These are phyloP conservation scores for Seminavis robusta DNA, from an alignment of 108 stramenopile genomes.

Conservation along the genomic window DNA sequence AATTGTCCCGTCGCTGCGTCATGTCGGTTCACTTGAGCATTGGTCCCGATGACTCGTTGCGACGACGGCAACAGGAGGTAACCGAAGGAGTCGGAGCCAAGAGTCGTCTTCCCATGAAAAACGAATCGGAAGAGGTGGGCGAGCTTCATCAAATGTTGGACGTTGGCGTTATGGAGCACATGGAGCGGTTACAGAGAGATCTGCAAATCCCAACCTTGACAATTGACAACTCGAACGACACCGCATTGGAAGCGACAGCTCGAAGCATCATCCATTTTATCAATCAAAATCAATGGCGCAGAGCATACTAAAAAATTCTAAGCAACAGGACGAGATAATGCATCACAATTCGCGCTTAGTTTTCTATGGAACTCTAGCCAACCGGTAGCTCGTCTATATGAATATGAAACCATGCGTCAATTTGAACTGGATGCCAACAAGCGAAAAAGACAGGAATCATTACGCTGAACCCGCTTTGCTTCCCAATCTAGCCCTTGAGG, in stretches of 20 bases:
- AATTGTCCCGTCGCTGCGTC: neutral
- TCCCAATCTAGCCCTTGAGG: too few species aligned
- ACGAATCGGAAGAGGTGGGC: constrained; percentile 17
- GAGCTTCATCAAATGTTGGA: constrained; percentile 10
- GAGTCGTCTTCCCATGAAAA: constrained; percentile 20
- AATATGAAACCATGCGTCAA: too few species aligned
- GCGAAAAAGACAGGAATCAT: too few species aligned
- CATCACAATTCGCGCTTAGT: too few species aligned
- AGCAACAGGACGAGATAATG: too few species aligned
- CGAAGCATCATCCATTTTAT: constrained; percentile 1
- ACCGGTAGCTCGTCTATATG: too few species aligned
- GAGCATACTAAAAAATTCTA: too few species aligned
- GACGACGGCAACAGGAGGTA: constrained; percentile 7
- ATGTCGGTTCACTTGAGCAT: constrained; percentile 15
- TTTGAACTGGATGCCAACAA: too few species aligned
- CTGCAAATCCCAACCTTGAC: constrained; percentile 8
- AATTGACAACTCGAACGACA: constrained; percentile 9
- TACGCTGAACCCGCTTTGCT: too few species aligned
- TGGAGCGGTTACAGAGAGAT: neutral
- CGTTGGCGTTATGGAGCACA: neutral
- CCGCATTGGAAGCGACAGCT: neutral
- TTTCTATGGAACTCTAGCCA: too few species aligned
- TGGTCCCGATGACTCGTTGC: constrained; percentile 3
- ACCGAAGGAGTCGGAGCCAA: too few species aligned
- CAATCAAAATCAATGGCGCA: neutral